Evolutionary conservation across 352 stramenopile species (phyloP).

Genomic region (Aphanomyces invadans): DNA sequence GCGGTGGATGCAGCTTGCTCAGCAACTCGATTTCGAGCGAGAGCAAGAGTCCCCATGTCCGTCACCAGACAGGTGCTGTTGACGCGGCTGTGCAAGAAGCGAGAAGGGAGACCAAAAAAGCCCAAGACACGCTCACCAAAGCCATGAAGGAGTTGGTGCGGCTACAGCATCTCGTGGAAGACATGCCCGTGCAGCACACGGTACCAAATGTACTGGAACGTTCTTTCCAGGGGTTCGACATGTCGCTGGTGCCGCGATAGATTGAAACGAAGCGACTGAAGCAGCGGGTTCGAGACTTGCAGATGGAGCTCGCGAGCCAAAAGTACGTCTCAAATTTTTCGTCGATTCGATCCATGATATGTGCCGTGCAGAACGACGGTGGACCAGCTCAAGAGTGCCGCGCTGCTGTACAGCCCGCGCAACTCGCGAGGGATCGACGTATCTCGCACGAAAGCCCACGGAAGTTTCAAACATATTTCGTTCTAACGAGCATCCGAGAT

Average conservation of each 20-base stretch:
- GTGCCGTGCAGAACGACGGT: slow-evolving; percentile 20
- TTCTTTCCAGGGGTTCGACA: no score
- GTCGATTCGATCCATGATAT: slow-evolving; percentile 23
- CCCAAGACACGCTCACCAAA: slow-evolving; percentile 22
- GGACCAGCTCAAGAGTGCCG: slow-evolving; percentile 31
- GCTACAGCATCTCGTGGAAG: slow-evolving; percentile 17
- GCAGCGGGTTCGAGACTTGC: slow-evolving; percentile 28
- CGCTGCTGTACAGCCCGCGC: slow-evolving; percentile 29
- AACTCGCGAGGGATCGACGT: slow-evolving; percentile 22
- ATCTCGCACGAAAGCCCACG: not conserved
- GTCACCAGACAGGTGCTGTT: not conserved
- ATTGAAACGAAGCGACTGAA: slow-evolving; percentile 27
- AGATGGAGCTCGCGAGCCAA: slow-evolving; percentile 26
- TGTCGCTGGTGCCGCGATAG: slow-evolving; percentile 8
- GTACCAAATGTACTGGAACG: no score
- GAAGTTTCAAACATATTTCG: slow-evolving; percentile 8
- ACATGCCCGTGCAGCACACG: slow-evolving; percentile 26
- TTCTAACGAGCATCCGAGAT: not conserved
- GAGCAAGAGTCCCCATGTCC: not conserved
- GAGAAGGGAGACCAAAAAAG: not conserved
- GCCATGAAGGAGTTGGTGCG: slow-evolving; percentile 16
- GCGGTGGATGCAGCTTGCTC: not conserved
- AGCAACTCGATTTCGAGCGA: slow-evolving; percentile 22
- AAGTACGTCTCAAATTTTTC: slow-evolving; percentile 14
- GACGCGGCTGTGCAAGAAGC: not conserved